Conservation (phyloP, 202 grass and related monocot species). For the Musa balbisiana region DNA sequence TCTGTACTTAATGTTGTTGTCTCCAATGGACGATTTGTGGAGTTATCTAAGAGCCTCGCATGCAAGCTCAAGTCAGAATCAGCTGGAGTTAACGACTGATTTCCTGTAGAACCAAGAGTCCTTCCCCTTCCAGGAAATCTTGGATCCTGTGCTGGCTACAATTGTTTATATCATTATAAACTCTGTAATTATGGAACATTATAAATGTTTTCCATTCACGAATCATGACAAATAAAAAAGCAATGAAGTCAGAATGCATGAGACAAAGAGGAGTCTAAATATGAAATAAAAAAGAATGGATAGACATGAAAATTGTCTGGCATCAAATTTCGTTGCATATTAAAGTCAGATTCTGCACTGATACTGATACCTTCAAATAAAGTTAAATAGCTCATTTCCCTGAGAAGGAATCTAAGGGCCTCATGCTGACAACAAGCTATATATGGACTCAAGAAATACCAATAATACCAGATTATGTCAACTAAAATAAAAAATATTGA, state of each 20-base stretch:
- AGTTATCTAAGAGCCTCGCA: constrained; percentile 82
- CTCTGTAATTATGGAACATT: constrained; percentile 3
- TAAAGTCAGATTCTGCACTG: background rate
- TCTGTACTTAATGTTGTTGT: constrained; percentile 36
- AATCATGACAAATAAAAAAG: background rate
- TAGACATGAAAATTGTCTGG: background rate
- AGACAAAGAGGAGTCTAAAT: background rate
- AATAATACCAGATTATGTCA: no score
- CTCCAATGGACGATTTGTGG: background rate
- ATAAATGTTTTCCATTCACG: background rate
- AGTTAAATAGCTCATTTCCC: no score
- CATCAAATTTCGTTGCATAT: background rate
- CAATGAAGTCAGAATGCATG: background rate
- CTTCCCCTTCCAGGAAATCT: constrained; percentile 89
- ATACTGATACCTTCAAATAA: no score
- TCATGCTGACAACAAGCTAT: no score
- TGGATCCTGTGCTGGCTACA: constrained; percentile 70
- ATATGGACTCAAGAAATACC: no score
- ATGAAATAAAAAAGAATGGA: background rate
- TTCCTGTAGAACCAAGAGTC: constrained; percentile 44
- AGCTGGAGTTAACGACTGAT: constrained; percentile 37
- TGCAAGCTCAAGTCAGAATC: constrained; percentile 68
- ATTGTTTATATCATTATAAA: constrained; percentile 10
- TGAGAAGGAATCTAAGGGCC: no score
- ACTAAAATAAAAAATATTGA: no score